Base-by-base conservation (phyloP, 1,284 basidiomycete species). In the Cutaneotrichosporon mucoides region DNA sequence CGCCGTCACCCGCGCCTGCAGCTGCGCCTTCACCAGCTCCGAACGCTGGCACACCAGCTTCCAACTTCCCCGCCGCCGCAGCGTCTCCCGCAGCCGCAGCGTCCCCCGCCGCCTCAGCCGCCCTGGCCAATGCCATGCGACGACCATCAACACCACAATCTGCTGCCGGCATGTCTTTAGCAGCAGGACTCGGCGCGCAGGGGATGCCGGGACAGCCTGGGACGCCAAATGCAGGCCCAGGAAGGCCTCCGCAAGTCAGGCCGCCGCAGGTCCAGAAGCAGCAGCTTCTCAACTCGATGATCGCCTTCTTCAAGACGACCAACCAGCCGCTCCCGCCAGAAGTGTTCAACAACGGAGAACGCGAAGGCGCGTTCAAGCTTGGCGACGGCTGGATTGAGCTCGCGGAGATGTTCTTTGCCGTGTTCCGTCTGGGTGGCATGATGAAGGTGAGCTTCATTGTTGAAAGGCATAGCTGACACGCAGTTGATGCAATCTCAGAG, bases 311-410 rank as follows among this genome's bases (percentile, higher is more conserved):
- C 63, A 67, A 65, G 54, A 38, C 59, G 11, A 60, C 53, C 12
- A 67, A 67, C 44, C 61, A 65, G 38, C 47, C 64, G 2, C 61
- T 67, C 6, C 74, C 73, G 5, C 55, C 67, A 2, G 72, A 72
- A 24, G 63, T 74, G 0, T 73, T 74, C 63, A 34, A 13, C 15
- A 70, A 73, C 43, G 72, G 69, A 11, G 70, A 73, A 51, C 56
- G 64, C 6, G 68, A 70, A 10, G 72, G 72, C 11, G 38, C 61
- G 0, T 64, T 76, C 60, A 68, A 68, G 59, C 61, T 76, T 5
- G 73, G 67, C 6, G 69, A 64, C 9, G 60, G 41, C 15, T 75
- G 72, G 72, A 56, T 76, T 6, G 72, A 74, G 33, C 53, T 73
- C 13, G 60, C 71, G 6, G 73, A 76, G 34, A 44, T 76, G 51